Conservation (phyloP, 768 basidiomycete species). For the Leccinum obscurum region DNA sequence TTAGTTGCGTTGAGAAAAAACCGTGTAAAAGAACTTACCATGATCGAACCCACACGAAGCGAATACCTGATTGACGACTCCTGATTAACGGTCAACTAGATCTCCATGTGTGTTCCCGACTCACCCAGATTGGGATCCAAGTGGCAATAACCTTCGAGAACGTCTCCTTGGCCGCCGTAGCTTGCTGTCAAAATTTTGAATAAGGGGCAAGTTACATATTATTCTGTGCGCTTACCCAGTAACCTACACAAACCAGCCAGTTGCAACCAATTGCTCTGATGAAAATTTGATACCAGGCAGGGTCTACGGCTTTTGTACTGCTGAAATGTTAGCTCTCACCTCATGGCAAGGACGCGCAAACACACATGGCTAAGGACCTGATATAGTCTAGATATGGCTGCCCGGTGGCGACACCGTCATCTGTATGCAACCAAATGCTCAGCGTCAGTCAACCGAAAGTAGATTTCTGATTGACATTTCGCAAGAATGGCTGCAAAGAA, state of each 20-base stretch:
- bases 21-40: conserved; percentile 40
- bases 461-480: conserved; percentile 46
- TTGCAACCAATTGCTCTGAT: conserved; percentile 77
- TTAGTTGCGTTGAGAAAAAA: neutral
- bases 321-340: conserved; percentile 5
- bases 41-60: conserved; percentile 73
- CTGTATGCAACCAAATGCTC: conserved; percentile 4
- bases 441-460: neutral
- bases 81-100: neutral
- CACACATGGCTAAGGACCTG: conserved; percentile 57
- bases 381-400: conserved; percentile 60
- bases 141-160: conserved; percentile 66
- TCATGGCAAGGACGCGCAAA: neutral
- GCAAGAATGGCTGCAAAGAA: conserved; percentile 72
- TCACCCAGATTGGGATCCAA: conserved; percentile 77
- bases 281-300: conserved; percentile 72
- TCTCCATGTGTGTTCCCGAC: conserved; percentile 14
- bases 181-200: too few relatives aligned
- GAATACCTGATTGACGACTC: too few relatives aligned
- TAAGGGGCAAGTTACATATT: neutral
- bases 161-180: conserved; percentile 63
- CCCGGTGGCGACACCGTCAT: conserved; percentile 56
- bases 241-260: conserved; percentile 73
- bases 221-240: conserved; percentile 53
- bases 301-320: conserved; percentile 63